Base-by-base conservation (phyloP, 1,139 yeast species). In the Yamadazyma conglobata region DNA sequence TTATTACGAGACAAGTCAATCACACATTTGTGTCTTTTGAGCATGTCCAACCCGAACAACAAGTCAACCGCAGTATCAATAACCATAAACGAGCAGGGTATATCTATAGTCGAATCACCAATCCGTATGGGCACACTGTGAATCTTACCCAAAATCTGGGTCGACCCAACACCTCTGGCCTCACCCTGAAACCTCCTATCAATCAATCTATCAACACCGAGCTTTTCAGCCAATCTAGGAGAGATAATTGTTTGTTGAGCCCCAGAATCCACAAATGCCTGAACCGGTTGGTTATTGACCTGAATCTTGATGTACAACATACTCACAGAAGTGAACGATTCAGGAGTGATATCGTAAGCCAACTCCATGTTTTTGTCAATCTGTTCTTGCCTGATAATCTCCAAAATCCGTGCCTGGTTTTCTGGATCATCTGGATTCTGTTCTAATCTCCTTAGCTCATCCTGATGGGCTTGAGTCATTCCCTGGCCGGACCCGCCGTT, bases 221-320 rank as follows among this genome's bases (percentile, higher is more conserved):
- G 77, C 35, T 66, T 63, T 41, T 81, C 83, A 0, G 95, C 96
- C 43, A 91, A 66, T 25, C 64, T 60, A 1, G 95, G 84, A 13
- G 88, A 78, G n/a, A 69, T 82, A 30, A 89, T 81, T 0, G 98
- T 88, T 24, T 78, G 69, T 54, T 88, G 96, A 1, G 99, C 98
- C 2, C 99, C 98, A 0, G 96, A 79, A 53, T 91, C 99, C 8
- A 91, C 95, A 63, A 91, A 86, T 0, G 97, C 97, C 53, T 86
- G 86, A 6, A 88, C 84, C 15, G 79, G 77, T 29, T 72, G 70
- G 1, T 93, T 91, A 48, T 89, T 88, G 15, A 91, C 82, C 39
- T 76, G 78, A 31, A 88, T 70, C 34, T 80, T 70, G 12, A 91
- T 77, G 58, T 80, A 89, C 31, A 91, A 68, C 96, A 93, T 88